These are phyloP conservation scores for Cladochytrium replicatum DNA, from an alignment of 192 early-diverging fungal species.

Conservation along the genomic window DNA sequence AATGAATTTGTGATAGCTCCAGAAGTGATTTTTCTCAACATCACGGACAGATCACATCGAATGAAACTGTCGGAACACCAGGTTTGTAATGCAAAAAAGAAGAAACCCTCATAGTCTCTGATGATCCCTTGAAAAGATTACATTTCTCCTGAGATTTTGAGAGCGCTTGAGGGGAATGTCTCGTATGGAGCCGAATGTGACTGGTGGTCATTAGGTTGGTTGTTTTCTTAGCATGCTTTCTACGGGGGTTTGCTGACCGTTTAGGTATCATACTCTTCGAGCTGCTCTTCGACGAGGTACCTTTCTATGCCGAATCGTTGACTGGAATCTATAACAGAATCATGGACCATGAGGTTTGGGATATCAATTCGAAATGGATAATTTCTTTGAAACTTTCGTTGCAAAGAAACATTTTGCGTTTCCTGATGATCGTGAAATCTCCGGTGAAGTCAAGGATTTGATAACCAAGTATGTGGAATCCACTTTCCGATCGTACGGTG, in stretches of 20 bases:
- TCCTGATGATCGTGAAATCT: conserved; percentile 46
- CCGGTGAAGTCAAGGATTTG: conserved; percentile 58
- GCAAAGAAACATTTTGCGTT: conserved; percentile 58
- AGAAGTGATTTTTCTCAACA: conserved; percentile 3
- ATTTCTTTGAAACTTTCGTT: not conserved
- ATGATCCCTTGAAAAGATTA: conserved; percentile 51
- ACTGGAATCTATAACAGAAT: conserved; percentile 79
- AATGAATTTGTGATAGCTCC: conserved; percentile 1
- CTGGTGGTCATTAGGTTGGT: conserved; percentile 59
- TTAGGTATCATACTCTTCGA: conserved; percentile 78
- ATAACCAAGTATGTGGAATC: conserved; percentile 36
- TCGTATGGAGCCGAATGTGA: conserved; percentile 69
- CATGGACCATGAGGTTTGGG: conserved; percentile 65
- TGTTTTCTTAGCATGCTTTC: not conserved
- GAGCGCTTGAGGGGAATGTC: conserved; percentile 63
- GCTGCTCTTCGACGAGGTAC: conserved; percentile 71
- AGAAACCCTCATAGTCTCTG: not conserved
- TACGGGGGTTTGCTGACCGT: conserved; percentile 19
- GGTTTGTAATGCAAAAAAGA: conserved; percentile 11
- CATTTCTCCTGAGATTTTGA: conserved; percentile 91
- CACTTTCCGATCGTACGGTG: too few species aligned
- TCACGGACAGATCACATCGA: conserved; percentile 27
- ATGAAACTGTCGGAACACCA: conserved; percentile 54
- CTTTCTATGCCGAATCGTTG: conserved; percentile 80
- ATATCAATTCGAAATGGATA: not conserved